Percentiles rank a stretch among this genome's conserved stretches.
Evolutionary conservation across 495 filamentous ascomycete species (phyloP).

Genomic region (Astrothelium subdiscretum): DNA sequence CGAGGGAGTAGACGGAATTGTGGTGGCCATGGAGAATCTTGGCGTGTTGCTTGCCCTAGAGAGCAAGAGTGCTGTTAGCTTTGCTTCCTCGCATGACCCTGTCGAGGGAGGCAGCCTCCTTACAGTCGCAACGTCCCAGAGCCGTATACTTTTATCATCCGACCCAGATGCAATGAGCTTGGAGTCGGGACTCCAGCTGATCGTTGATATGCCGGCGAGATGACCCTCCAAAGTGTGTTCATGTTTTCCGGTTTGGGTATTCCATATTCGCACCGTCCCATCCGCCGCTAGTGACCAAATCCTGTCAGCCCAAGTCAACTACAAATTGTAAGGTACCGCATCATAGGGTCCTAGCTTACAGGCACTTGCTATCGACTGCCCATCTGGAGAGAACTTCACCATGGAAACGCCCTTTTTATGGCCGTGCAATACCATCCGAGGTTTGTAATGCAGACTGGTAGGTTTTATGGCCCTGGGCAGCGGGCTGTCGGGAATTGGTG

Average conservation of each 20-base stretch:
- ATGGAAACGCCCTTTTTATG: conserved; percentile 71
- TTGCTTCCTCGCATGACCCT: too few species aligned
- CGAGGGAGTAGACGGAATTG: conserved; percentile 87
- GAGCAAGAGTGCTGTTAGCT: conserved; percentile 7
- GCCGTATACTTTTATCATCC: conserved; percentile 88
- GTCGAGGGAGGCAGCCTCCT: too few species aligned
- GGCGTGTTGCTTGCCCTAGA: conserved; percentile 47
- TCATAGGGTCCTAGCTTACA: conserved; percentile 37
- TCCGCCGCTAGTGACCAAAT: conserved; percentile 54
- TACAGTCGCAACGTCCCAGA: conserved; percentile 79
- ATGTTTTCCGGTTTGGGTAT: conserved; percentile 61
- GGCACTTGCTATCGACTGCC: conserved; percentile 76
- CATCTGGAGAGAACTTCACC: conserved; percentile 83
- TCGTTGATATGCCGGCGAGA: conserved; percentile 76
- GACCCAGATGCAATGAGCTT: conserved; percentile 78
- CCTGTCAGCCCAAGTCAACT: conserved; percentile 4
- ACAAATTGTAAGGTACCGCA: background rate
- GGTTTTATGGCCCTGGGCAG: conserved; percentile 6
- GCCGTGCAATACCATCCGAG: conserved; percentile 55
- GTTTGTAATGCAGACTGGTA: conserved; percentile 43
- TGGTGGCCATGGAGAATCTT: conserved; percentile 73
- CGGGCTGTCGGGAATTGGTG: background rate
- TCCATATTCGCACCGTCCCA: conserved; percentile 81
- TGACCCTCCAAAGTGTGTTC: conserved; percentile 87
- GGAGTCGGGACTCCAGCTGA: conserved; percentile 85